Percentiles rank a stretch among this genome's conserved stretches.
Evolutionary conservation across 1,284 basidiomycete genomes (phyloP).

Genomic region (Dichomitus squalens): DNA sequence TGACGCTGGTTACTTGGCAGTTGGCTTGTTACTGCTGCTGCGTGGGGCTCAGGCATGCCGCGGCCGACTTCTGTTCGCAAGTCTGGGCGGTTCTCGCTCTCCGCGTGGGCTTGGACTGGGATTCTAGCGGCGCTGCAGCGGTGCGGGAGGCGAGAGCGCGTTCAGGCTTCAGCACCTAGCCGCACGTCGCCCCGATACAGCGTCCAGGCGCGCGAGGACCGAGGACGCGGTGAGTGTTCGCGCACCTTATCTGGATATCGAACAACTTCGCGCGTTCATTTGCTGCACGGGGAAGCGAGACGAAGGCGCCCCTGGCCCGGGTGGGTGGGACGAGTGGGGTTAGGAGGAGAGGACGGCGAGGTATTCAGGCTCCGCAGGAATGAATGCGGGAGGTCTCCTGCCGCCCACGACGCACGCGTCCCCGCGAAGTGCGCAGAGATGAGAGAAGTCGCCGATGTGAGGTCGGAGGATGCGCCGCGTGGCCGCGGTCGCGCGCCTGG

Average conservation of each 20-base stretch:
- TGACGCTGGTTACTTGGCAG: background rate
- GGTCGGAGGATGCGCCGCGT: conserved; percentile 18
- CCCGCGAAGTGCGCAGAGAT: background rate
- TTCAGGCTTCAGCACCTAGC: conserved; percentile 7
- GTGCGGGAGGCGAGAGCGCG: background rate
- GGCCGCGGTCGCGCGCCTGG: conserved; percentile 1
- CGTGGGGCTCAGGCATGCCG: background rate
- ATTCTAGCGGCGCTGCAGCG: conserved; percentile 10
- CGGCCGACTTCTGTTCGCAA: background rate
- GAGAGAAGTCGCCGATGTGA: conserved; percentile 19
- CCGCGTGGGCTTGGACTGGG: background rate
- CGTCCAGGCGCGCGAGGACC: conserved; percentile 2
- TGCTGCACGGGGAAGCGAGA: background rate
- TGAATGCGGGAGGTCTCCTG: background rate
- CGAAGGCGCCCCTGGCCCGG: background rate
- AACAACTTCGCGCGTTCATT: background rate
- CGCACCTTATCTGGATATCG: conserved; percentile 9
- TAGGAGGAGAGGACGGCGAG: conserved; percentile 1
- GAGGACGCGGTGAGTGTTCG: conserved; percentile 6
- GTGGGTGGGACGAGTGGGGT: conserved; percentile 10
- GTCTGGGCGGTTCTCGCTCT: background rate
- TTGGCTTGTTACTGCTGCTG: background rate
- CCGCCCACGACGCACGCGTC: background rate
- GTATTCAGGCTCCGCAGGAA: conserved; percentile 11
- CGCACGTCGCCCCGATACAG: conserved; percentile 6